These are phyloP conservation scores for Didymella arachidicola DNA, from an alignment of 2,329 filamentous ascomycete species.

Conservation along the genomic window DNA sequence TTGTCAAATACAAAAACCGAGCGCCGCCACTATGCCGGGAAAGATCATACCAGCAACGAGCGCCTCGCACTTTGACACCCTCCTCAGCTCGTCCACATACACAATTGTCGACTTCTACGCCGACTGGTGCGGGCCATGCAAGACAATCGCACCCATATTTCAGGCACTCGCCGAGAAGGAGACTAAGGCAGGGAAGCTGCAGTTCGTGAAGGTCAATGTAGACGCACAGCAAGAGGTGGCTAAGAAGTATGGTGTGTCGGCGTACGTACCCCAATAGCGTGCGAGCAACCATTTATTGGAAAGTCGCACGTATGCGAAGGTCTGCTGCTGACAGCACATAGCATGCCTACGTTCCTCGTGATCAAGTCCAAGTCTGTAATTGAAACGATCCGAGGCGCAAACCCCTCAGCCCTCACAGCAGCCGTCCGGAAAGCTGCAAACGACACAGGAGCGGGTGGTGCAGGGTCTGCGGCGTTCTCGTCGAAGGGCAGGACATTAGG, in stretches of 20 bases:
- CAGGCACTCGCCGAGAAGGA: constrained; percentile 61
- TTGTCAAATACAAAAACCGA: not conserved
- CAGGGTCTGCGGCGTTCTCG: constrained; percentile 47
- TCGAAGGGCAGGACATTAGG: constrained; percentile 56
- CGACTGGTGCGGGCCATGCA: constrained; percentile 66
- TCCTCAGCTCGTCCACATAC: constrained; percentile 47
- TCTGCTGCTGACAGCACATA: constrained; percentile 22
- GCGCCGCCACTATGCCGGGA: constrained; percentile 36
- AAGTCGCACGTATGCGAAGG: no score
- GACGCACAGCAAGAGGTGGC: constrained; percentile 61
- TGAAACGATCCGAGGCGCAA: constrained; percentile 59
- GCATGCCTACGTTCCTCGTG: constrained; percentile 61
- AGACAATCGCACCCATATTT: constrained; percentile 60
- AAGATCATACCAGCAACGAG: constrained; percentile 46
- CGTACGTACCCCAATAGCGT: constrained; percentile 42
- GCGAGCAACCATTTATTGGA: no score
- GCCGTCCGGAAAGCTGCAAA: constrained; percentile 56
- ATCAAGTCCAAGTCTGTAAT: constrained; percentile 54
- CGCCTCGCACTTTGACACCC: constrained; percentile 46
- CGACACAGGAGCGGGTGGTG: constrained; percentile 49
- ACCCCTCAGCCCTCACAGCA: constrained; percentile 57
- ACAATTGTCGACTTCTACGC: constrained; percentile 63
- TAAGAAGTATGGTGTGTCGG: constrained; percentile 58
- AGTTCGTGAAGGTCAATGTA: constrained; percentile 64
- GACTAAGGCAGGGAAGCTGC: constrained; percentile 55